Evolutionary conservation across 2,329 filamentous ascomycete genomes (phyloP), one percentile per base, ranked within the genome.

Genomic region (Immersiporthe knoxdaviesiana): DNA sequence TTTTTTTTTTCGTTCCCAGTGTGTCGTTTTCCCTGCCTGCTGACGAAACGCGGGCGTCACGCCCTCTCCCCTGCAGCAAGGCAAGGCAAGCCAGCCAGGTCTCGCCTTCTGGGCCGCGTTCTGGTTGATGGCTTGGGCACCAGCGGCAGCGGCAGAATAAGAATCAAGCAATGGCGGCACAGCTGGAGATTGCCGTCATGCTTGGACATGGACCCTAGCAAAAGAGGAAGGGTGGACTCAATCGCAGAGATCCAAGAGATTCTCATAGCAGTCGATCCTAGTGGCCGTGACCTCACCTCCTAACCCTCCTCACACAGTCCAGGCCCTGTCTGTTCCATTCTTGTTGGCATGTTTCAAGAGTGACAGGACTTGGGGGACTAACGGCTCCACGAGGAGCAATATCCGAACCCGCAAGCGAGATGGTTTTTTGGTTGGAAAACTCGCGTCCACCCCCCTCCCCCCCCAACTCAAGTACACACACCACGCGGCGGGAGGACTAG

Each of bases 331-430:
- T 59, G 35, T 1, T n/a, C n/a, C n/a, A n/a, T n/a, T n/a, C 32
- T 59, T 59, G 56, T 21, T 37, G 56, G 30, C 27, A 37, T 59
- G 56, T 59, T 59, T 59, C 47, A 64, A 64, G 66, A 30, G 14
- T 21, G 37, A 39, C 60, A 32, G 32, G 21, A 14, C n/a, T 39
- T 44, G 30, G 60, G 30, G 60, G n/a, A 30, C 21, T 64, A 35
- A 54, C n/a, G 30, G 47, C n/a, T 65, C 32, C 16, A 32, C 60
- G 41, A 56, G 60, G 41, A 44, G 30, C 30, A 54, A 61, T 58
- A 60, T 56, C 52, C 47, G 47, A 63, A 7, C 50, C 47, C 59
- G 50, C 27, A 30, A 41, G 60, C n/a, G 32, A 41, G 41, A 58
- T 30, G 63, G 12, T 30, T 10, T 30, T 6, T 27, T 2, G 12